These are phyloP conservation scores for Pichia sp. DNA, from an alignment of 1,139 yeast species.

Conservation along the genomic window DNA sequence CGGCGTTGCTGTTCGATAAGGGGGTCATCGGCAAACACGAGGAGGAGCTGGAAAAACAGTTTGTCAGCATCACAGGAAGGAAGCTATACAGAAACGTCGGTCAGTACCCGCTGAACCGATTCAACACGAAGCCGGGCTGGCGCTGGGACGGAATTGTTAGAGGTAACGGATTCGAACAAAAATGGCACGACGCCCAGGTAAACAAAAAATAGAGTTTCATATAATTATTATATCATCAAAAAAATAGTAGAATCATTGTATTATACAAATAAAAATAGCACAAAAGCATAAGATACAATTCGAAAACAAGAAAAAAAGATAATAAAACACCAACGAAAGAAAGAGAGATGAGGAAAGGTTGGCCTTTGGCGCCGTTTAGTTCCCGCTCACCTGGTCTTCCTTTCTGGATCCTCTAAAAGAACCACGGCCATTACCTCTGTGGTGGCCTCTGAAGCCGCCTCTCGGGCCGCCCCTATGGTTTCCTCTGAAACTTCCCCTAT, in stretches of 20 bases:
- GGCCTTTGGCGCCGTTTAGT: not conserved
- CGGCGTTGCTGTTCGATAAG: slow-evolving; percentile 48
- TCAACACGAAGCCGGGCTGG: slow-evolving; percentile 70
- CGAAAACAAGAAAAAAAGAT: not conserved
- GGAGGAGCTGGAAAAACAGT: slow-evolving; percentile 12
- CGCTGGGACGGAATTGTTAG: slow-evolving; percentile 95
- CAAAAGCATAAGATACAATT: not conserved
- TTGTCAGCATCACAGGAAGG: slow-evolving; percentile 38
- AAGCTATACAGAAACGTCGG: slow-evolving; percentile 43
- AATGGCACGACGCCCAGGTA: slow-evolving; percentile 48
- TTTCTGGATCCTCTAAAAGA: slow-evolving; percentile 1
- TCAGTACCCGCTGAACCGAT: slow-evolving; percentile 62
- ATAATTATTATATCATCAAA: not conserved
- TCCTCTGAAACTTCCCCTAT: slow-evolving; percentile 1
- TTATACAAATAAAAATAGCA: not conserved
- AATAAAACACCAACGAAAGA: not conserved
- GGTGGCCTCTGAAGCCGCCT: slow-evolving; percentile 6
- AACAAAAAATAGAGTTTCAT: not conserved
- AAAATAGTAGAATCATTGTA: not conserved
- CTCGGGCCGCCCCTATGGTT: slow-evolving; percentile 1
- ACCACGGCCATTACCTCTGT: slow-evolving; percentile 4
- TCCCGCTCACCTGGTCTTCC: not conserved
- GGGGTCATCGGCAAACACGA: slow-evolving; percentile 17
- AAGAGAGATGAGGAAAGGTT: not conserved
- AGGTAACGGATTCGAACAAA: slow-evolving; percentile 81